These are phyloP conservation scores for Arthrinium puccinioides DNA, from an alignment of 2,329 filamentous ascomycete species.

Conservation along the genomic window DNA sequence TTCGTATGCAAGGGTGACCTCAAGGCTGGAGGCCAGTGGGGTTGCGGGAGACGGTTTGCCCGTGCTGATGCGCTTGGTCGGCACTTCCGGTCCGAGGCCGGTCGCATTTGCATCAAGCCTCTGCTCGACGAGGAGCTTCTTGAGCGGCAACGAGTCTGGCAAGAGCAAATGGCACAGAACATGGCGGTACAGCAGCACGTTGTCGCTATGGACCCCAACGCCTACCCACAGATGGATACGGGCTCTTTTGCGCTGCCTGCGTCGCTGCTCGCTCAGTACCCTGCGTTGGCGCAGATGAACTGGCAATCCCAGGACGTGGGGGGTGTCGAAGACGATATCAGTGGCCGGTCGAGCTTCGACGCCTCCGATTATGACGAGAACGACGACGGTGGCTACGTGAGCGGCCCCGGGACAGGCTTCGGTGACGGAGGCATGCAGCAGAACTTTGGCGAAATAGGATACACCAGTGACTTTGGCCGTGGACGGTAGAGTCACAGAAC, in stretches of 20 bases:
- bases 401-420: conserved; percentile 52
- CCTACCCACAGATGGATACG: conserved; percentile 52
- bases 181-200: conserved; percentile 36
- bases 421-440: conserved; percentile 50
- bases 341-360: conserved; percentile 75
- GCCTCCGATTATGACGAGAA: conserved; percentile 70
- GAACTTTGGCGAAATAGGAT: conserved; percentile 47
- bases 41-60: conserved; percentile 86
- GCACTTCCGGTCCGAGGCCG: conserved; percentile 93
- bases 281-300: conserved; percentile 82
- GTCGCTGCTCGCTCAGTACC: conserved; percentile 85
- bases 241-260: conserved; percentile 70
- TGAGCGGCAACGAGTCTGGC: conserved; percentile 69
- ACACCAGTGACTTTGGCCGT: conserved; percentile 45
- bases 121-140: conserved; percentile 87
- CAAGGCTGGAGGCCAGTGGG: conserved; percentile 78
- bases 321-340: conserved; percentile 69
- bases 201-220: conserved; percentile 36
- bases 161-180: conserved; percentile 62
- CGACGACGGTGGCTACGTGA: conserved; percentile 63
- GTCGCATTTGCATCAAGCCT: conserved; percentile 94
- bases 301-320: conserved; percentile 64
- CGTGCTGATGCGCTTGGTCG: conserved; percentile 90
- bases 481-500: conserved; percentile 26
- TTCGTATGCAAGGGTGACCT: conserved; percentile 94